Conservation (phyloP, 2,329 filamentous ascomycete genomes). For the Neonectria faginata region DNA sequence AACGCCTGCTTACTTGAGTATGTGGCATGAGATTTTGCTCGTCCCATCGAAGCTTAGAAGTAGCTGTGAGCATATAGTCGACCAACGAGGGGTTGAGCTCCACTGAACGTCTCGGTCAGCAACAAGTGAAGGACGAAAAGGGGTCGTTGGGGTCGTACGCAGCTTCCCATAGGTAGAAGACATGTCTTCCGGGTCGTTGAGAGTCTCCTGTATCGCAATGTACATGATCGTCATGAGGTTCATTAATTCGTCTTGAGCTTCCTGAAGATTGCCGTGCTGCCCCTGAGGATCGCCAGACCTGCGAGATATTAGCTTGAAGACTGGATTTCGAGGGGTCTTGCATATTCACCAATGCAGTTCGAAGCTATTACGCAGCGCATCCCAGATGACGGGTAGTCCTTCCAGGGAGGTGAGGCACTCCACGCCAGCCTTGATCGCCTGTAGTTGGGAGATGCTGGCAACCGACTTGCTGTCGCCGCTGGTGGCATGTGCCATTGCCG, state of each 20-base stretch:
- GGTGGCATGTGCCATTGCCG: slow-evolving; percentile 63
- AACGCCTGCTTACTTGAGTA: slow-evolving; percentile 66
- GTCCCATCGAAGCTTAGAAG: slow-evolving; percentile 79
- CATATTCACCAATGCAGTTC: slow-evolving; percentile 64
- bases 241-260: slow-evolving; percentile 69
- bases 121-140: background rate
- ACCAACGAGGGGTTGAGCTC: slow-evolving; percentile 75
- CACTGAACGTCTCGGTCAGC: slow-evolving; percentile 54
- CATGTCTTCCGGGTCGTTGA: slow-evolving; percentile 65
- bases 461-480: slow-evolving; percentile 59
- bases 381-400: slow-evolving; percentile 64
- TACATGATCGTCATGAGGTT: slow-evolving; percentile 74
- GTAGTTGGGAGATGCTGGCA: slow-evolving; percentile 68
- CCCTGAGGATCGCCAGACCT: slow-evolving; percentile 60
- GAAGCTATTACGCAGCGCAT: slow-evolving; percentile 61
- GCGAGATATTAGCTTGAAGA: slow-evolving; percentile 44
- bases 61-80: slow-evolving; percentile 76
- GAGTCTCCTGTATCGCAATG: slow-evolving; percentile 66
- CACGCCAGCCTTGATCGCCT: slow-evolving; percentile 68
- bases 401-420: slow-evolving; percentile 63
- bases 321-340: background rate
- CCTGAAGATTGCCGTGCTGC: slow-evolving; percentile 58
- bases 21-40: slow-evolving; percentile 71
- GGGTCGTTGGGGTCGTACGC: slow-evolving; percentile 53
- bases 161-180: slow-evolving; percentile 61